phyloP scores from a whole-genome alignment of 1,139 yeast species.

The Geotrichum klebahnii region DNA sequence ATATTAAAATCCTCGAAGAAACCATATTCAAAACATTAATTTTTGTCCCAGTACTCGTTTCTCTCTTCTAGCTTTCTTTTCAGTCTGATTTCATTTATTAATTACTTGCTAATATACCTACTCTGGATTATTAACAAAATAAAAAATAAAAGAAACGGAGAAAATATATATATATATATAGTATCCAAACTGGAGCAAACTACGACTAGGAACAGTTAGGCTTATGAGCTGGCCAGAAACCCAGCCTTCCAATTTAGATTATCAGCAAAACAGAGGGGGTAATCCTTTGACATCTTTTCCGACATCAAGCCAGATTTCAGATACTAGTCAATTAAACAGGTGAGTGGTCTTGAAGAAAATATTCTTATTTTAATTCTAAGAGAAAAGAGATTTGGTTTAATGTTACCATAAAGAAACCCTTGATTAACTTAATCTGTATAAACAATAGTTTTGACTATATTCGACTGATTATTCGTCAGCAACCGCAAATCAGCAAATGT shows the following conservation, averaged over 20 bases:
- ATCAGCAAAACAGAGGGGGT: constrained; percentile 17
- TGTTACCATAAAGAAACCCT: neutral
- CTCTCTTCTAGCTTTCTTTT: no score
- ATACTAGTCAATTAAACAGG: constrained; percentile 2
- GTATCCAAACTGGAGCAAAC: no score
- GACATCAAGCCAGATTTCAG: constrained; percentile 9
- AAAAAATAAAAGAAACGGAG: neutral
- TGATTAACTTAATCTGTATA: neutral
- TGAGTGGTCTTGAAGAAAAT: neutral
- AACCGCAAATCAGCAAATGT: constrained; percentile 21
- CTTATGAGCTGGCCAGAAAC: constrained; percentile 20
- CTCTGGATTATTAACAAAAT: neutral
- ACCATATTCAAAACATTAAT: neutral
- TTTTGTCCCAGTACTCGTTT: neutral
- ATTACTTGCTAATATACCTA: no score
- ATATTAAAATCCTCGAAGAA: neutral
- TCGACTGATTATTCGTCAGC: constrained; percentile 20
- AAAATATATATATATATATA: constrained; percentile 4
- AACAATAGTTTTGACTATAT: constrained; percentile 4
- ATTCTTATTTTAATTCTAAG: neutral
- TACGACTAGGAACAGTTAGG: constrained; percentile 9
- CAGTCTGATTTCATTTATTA: no score
- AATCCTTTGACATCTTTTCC: constrained; percentile 12
- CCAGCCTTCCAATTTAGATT: constrained; percentile 16
- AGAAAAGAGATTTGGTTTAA: no score